Conservation (phyloP, 495 filamentous ascomycete species). For the Lineolata rhizophorae region DNA sequence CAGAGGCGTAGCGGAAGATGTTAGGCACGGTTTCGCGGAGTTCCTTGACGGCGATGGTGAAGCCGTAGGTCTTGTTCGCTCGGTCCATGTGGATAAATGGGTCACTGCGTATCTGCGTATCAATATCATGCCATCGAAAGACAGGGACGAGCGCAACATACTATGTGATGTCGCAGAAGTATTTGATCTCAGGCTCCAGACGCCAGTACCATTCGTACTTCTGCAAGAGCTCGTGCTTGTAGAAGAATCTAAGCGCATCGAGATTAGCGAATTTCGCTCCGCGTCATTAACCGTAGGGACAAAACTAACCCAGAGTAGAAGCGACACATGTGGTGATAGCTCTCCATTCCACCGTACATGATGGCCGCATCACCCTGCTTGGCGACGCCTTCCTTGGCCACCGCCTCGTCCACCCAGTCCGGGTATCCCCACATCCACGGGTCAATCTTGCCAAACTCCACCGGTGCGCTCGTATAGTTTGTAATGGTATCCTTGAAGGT, state of each 20-base stretch:
- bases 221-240: slow-evolving; percentile 82
- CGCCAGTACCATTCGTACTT: slow-evolving; percentile 99
- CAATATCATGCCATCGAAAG: not conserved
- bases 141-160: slow-evolving; percentile 27
- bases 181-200: slow-evolving; percentile 98
- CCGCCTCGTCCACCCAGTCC: slow-evolving; percentile 83
- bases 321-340: slow-evolving; percentile 69
- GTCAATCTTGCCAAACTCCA: slow-evolving; percentile 91
- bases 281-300: too few species aligned
- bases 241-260: slow-evolving; percentile 70
- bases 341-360: slow-evolving; percentile 99
- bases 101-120: slow-evolving; percentile 46
- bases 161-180: slow-evolving; percentile 99
- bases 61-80: slow-evolving; percentile 93
- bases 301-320: slow-evolving; percentile 82
- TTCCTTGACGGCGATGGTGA: slow-evolving; percentile 98
- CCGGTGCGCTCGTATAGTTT: slow-evolving; percentile 69
- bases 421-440: slow-evolving; percentile 87
- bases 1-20: slow-evolving; percentile 98
- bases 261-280: slow-evolving; percentile 1
- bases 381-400: slow-evolving; percentile 82
- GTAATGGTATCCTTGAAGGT: slow-evolving; percentile 72
- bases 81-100: slow-evolving; percentile 87
- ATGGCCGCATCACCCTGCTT: slow-evolving; percentile 95
- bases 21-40: slow-evolving; percentile 95